Evolutionary conservation across 768 basidiomycete species (phyloP), one percentile per base, ranked within the genome.

Genomic region (Suillus brevipes): DNA sequence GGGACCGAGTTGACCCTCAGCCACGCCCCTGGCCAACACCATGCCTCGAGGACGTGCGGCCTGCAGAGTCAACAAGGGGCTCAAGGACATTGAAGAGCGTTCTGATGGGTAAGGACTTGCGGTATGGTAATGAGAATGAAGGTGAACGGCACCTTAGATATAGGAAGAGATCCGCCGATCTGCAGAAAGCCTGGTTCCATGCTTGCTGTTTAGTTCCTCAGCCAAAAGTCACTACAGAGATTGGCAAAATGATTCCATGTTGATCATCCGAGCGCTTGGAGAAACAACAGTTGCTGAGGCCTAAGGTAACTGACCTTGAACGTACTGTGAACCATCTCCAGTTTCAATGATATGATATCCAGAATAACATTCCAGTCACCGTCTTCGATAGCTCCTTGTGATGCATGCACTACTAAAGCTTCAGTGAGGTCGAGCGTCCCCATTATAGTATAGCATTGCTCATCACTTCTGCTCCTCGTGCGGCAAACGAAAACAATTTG

Each of bases 21-120:
- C 91, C 40, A 99, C 90, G 57, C 97, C n/a, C n/a, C n/a, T n/a
- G n/a, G n/a, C 97, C 43, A 97, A 83, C 4, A 98, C 86, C 91
- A 98, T 95, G 4, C 93, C 90, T 4, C 82, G 83, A 2, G 96
- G 97, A 9, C 82, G 79, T 0, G 93, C 89, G 97, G 7, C 82
- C 78, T 0, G 93, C 89, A 3, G 97, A 95, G 78, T 97, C 98
- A 77, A 97, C 90, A 50, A 98, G 84, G 0, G 95, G 96, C 0
- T 97, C 96, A 38, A 98, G 83, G 65, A 95, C 80, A 78, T 99
- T 98, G 86, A 97, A 98, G 81, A 99, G 89, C 9, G 97, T 97
- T 53, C 95, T 90, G 81, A 96, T 98, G 55, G 95, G 94, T 61
- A 99, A 85, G 0, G 87, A 79, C 71, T 90, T 91, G 62, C 96